Evolutionary conservation across 1,284 basidiomycete species (phyloP), one percentile per base, ranked within the genome.

Genomic region (Omphalotus olearius): DNA sequence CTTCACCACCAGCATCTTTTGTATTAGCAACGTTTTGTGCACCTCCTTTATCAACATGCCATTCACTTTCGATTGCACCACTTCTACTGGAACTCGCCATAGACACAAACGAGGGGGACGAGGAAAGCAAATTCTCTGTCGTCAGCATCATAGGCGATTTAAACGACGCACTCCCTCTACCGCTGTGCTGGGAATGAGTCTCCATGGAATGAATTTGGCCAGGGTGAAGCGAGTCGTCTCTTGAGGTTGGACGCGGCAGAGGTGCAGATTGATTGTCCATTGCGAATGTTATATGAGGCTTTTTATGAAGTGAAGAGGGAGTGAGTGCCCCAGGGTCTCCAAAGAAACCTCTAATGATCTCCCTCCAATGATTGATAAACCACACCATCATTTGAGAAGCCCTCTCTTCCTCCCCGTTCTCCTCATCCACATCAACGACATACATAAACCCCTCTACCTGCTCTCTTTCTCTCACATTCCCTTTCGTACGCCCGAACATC

Each of bases 401-500:
- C 2, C 44, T 37, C 30, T 20, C 28, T 7, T 40, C 51, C 17
- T 46, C 26, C 18, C 4, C 44, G 6, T 36, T 23, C 26, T 42
- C 41, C 13, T 13, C 38, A 49, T 36, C 45, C 17, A 2, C 30
- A 18, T 37, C 18, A 16, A 18, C 25, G 14, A 17, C 35, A 18
- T 47, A 26, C 9, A n/a, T 9, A 28, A 43, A 38, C 10, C 23
- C 20, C 18, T 26, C 28, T 7, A 25, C 25, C 13, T 42, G 41
- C 36, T 38, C 28, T 9, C 26, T 7, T 14, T 18, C 23, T 6
- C 16, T n/a, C 50, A 23, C 13, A 3, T 16, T 7, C 16, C 10
- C n/a, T 14, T 20, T n/a, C 43, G 17, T 9, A 2, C 2, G 7
- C 7, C 70, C 69, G 30, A 69, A 67, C 10, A 67, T 48, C 39